Evolutionary conservation across 83 land plant species (phyloP).

Genomic region (Thuja plicata): DNA sequence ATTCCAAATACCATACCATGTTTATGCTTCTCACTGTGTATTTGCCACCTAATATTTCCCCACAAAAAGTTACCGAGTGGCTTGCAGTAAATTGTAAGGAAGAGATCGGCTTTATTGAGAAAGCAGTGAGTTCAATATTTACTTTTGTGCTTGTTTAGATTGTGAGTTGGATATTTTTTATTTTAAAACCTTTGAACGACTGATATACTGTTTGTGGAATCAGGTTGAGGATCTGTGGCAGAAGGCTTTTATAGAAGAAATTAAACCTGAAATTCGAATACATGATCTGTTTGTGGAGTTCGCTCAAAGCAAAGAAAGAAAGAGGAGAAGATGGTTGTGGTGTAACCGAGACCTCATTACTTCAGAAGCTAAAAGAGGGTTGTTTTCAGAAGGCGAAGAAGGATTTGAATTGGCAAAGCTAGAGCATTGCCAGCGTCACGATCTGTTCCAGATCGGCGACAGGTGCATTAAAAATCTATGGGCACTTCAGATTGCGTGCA

Average conservation of each 20-base stretch:
- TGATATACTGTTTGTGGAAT: neutral
- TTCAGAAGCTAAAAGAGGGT: neutral
- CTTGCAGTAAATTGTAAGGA: neutral
- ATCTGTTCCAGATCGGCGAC: neutral
- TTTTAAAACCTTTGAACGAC: neutral
- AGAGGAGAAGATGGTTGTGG: neutral
- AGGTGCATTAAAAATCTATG: neutral
- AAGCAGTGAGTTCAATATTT: neutral
- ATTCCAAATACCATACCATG: neutral
- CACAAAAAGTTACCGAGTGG: neutral
- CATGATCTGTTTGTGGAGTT: neutral
- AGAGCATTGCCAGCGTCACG: neutral
- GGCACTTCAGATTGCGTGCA: neutral
- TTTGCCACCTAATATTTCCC: neutral
- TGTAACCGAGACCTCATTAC: neutral
- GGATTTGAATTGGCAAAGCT: neutral
- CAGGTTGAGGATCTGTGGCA: neutral
- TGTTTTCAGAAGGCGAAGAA: neutral
- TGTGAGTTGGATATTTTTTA: neutral
- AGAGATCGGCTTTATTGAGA: neutral
- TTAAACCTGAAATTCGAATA: neutral
- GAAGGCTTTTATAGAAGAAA: neutral
- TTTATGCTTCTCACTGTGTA: neutral
- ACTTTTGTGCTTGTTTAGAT: too few species aligned
- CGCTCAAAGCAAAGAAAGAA: neutral